Evolutionary conservation across 371 early-diverging fungal species (phyloP), one percentile per base, ranked within the genome.

Genomic region (Rhizopus arrhizus): DNA sequence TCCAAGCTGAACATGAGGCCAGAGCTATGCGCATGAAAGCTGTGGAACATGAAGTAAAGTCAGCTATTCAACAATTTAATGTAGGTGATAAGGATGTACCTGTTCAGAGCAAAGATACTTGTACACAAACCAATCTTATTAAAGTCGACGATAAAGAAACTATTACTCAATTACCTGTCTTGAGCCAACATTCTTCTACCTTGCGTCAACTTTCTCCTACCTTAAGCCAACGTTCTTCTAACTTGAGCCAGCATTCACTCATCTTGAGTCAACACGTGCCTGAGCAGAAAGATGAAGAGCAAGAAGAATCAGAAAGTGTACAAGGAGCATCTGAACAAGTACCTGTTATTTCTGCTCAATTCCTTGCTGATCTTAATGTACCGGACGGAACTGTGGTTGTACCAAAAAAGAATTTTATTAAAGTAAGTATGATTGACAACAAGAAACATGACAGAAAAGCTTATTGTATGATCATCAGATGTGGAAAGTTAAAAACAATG

Each of bases 401-500:
- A 13, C 66, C 69, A 8, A 64, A 58, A 38, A 61, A 64, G 28
- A 60, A 58, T 2, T 68, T 68, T 49, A 61, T 68, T 22, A 68
- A 77, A 66, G 75, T 70, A 68, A 57, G 5, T 83, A 10, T 70
- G 71, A 42, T 22, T 16, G 35, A 13, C 12, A 73, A 74, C 13
- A 71, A 31, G 15, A 13, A 40, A 28, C 29, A 22, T 22, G 22
- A 22, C 22, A 22, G 2, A 22, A 22, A 1, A 22, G 22, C 22
- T 22, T 22, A 22, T 22, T 22, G 22, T 22, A 22, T 22, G 22
- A 22, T 22, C 22, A 22, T 31, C 42, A 89, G 82, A 88, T 89
- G 35, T 91, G 91, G 91, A 87, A 84, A 55, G 64, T 90, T 54
- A 70, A 66, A 28, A 91, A 91, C 66, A 71, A 78, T 55, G 90